Conservation (phyloP, 345 rosid species). For the Lenwebbia sp. region DNA sequence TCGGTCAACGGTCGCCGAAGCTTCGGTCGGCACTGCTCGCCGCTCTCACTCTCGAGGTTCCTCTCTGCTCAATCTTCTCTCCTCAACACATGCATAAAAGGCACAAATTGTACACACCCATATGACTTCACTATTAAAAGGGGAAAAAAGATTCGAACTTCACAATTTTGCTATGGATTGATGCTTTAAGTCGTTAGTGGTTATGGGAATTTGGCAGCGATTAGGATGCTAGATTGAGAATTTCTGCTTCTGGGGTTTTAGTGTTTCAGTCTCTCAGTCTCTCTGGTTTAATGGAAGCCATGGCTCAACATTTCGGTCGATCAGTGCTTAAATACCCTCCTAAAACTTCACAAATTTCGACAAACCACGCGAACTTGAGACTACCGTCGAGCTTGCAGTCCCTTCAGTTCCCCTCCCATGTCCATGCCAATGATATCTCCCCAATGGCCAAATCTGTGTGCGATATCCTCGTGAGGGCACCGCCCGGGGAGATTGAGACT, state of each 20-base stretch:
- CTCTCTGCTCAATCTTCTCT: background rate
- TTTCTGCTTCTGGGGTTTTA: background rate
- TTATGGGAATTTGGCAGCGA: background rate
- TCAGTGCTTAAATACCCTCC: background rate
- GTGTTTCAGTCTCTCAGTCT: background rate
- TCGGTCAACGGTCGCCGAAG: background rate
- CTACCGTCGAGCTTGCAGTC: conserved; percentile 5
- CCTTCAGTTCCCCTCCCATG: conserved; percentile 12
- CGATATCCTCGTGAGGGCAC: conserved; percentile 16
- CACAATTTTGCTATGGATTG: background rate
- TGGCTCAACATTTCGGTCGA: background rate
- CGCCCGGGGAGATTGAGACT: conserved; percentile 21
- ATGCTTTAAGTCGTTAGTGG: background rate
- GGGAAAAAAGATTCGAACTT: background rate
- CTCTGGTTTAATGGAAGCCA: background rate
- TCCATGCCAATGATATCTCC: conserved; percentile 16
- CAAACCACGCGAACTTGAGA: background rate
- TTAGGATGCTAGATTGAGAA: background rate
- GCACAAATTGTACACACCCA: background rate
- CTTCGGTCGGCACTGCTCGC: background rate
- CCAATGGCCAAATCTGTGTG: conserved; percentile 17
- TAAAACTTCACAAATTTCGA: background rate
- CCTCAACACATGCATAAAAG: background rate
- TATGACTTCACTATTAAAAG: background rate
- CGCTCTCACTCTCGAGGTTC: background rate